These are phyloP conservation scores for Malus sylvestris DNA, from an alignment of 306 rosid species.

Conservation along the genomic window DNA sequence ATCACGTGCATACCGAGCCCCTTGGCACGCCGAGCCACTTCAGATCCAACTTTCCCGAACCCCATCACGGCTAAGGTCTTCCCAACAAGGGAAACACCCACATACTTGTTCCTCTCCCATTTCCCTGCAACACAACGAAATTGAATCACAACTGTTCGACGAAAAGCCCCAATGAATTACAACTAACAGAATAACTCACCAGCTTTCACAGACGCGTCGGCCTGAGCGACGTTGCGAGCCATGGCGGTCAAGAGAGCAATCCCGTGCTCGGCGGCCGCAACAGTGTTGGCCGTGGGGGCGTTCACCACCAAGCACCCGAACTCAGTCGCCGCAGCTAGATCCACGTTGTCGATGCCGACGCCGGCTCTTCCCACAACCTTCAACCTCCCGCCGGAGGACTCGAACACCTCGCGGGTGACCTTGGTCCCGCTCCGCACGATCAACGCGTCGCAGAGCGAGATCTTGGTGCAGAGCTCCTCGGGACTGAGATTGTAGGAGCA, in stretches of 20 bases:
- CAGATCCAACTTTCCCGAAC: conserved; percentile 97
- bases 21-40: conserved; percentile 96
- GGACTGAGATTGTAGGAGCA: conserved; percentile 75
- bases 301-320: conserved; percentile 90
- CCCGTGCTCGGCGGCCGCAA: conserved; percentile 97
- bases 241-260: conserved; percentile 84
- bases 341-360: conserved; percentile 96
- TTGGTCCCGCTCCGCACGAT: conserved; percentile 95
- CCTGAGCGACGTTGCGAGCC: conserved; percentile 97
- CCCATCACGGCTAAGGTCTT: conserved; percentile 94
- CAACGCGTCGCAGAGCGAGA: conserved; percentile 94
- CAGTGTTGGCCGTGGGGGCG: conserved; percentile 95
- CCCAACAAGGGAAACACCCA: conserved; percentile 94
- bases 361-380: conserved; percentile 98
- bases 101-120: conserved; percentile 88
- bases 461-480: conserved; percentile 95
- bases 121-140: conserved; percentile 41
- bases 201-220: conserved; percentile 88
- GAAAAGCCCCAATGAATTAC: conserved; percentile 6
- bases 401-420: conserved; percentile 86
- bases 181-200: conserved; percentile 32
- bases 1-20: conserved; percentile 98
- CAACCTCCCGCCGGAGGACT: conserved; percentile 81
- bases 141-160: conserved; percentile 8
- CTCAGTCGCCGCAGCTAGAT: conserved; percentile 99